Base-by-base conservation (phyloP, 2,329 filamentous ascomycete species). In the Aspergillus terreus region DNA sequence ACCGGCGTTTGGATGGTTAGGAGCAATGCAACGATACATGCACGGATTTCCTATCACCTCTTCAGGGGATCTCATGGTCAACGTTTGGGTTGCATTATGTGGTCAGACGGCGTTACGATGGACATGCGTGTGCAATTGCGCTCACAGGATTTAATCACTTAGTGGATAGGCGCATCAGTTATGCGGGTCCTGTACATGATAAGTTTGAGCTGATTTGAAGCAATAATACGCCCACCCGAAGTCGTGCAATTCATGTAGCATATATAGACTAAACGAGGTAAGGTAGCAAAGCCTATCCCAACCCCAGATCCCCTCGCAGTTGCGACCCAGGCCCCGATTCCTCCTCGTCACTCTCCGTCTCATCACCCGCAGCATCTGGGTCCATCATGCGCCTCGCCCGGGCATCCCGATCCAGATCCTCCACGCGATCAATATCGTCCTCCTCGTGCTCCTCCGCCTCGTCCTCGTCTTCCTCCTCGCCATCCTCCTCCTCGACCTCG, bases 341-440 rank as follows among this genome's bases (percentile, higher is more conserved):
- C 23, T 42, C 38, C 32, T 67, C 63, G 40, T 68, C 62, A 51
- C 67, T 66, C 33, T 67, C 67, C 11, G 63, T 66, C 33, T 70
- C 65, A 51, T 66, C 65, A 2, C 55, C 56, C 6, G 50, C 57
- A 17, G 63, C 65, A 59, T 69, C 66, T 23, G 67, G 67, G 52
- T 69, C 66, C 53, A 60, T 60, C 44, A 51, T 46, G 6, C 54
- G 62, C 49, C 51, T 59, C 7, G 53, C 56, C 23, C 61, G 53
- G 41, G 58, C 49, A 46, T 62, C 60, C 11, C 55, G 59, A 61
- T 72, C 71, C 52, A 68, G 46, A 55, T 72, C 71, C 53, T 72
- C 69, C 6, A 72, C 67, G 3, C 64, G 65, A 58, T 70, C 65
- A 49, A 67, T 62, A 59, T 74, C 69, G 6, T 71, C 62, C 15